phyloP scores from a whole-genome alignment of 1,139 yeast species.

The Pneumocystis jirovecii region DNA sequence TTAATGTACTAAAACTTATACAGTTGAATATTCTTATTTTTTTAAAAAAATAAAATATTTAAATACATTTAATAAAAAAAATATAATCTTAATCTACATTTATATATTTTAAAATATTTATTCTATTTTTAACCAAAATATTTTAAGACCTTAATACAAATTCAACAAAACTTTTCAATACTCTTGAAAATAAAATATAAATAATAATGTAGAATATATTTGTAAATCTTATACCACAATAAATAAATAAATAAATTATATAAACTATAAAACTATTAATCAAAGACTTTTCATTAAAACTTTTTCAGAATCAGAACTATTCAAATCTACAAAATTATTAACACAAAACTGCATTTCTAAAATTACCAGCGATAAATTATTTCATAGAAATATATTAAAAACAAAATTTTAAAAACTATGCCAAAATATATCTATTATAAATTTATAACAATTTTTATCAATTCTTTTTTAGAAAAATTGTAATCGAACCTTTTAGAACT shows the following conservation, averaged over 20 bases:
- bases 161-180: neutral
- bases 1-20: neutral
- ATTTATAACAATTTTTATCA: neutral
- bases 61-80: neutral
- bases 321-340: neutral
- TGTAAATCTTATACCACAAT: neutral
- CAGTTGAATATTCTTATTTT: neutral
- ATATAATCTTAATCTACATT: neutral
- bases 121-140: neutral
- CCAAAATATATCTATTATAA: neutral
- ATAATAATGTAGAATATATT: neutral
- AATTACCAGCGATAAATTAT: neutral
- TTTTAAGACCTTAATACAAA: neutral
- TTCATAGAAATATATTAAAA: neutral
- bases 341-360: neutral
- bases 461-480: neutral
- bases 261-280: neutral
- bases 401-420: neutral
- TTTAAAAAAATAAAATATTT: neutral
- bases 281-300: neutral
- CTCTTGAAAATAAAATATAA: neutral
- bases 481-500: neutral
- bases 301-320: neutral
- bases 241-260: neutral
- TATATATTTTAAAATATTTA: neutral